Evolutionary conservation across 1,284 basidiomycete species (phyloP).

Genomic region (Peniophora sp.): DNA sequence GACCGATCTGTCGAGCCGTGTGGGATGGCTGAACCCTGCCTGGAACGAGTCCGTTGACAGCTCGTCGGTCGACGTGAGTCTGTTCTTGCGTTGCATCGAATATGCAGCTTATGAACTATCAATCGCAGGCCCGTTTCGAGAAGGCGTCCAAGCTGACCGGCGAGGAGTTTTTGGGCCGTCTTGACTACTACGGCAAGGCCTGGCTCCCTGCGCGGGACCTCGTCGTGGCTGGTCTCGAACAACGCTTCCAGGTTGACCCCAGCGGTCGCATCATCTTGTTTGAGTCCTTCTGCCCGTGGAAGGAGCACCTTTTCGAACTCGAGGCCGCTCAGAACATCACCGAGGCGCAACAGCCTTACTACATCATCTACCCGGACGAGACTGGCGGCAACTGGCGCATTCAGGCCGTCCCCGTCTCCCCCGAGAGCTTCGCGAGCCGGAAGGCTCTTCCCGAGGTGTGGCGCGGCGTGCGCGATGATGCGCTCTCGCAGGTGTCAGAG

Average conservation of each 20-base stretch:
- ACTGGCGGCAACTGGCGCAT: constrained; percentile 79
- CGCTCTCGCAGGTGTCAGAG: constrained; percentile 67
- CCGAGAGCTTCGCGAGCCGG: constrained; percentile 85
- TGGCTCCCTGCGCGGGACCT: constrained; percentile 93
- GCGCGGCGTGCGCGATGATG: constrained; percentile 87
- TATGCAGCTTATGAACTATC: neutral
- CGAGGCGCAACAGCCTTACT: constrained; percentile 53
- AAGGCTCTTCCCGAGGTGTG: constrained; percentile 91
- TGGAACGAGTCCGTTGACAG: constrained; percentile 78
- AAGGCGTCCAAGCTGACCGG: constrained; percentile 83
- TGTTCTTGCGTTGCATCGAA: neutral
- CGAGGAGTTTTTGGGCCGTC: constrained; percentile 74
- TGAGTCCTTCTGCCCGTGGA: constrained; percentile 81
- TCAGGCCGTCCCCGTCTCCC: constrained; percentile 82
- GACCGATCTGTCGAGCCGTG: constrained; percentile 80
- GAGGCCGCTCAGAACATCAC: constrained; percentile 51
- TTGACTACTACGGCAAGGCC: constrained; percentile 80
- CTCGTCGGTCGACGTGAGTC: constrained; percentile 57
- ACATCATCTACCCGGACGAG: constrained; percentile 90
- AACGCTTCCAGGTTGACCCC: constrained; percentile 58
- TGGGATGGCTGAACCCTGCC: constrained; percentile 78
- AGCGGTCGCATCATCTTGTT: constrained; percentile 80
- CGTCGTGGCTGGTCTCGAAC: constrained; percentile 60
- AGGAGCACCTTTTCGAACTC: constrained; percentile 90
- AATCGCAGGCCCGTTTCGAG: constrained; percentile 59